Conservation (phyloP, 148 eudicot species). For the Rhododendron henanense region DNA sequence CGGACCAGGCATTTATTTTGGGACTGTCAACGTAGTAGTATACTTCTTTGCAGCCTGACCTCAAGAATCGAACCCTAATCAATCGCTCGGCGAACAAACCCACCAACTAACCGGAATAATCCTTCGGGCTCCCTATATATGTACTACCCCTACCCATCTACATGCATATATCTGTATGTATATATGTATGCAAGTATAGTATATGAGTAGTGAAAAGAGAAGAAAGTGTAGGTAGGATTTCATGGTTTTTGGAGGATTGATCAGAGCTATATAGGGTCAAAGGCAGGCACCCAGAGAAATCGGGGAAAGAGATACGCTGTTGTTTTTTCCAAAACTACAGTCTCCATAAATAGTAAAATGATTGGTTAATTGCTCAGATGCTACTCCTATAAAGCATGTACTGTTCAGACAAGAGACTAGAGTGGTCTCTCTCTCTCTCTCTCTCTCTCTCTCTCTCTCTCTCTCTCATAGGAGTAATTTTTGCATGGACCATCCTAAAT, state of each 20-base stretch:
- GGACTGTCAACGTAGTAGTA: too few species aligned
- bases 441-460: too few species aligned
- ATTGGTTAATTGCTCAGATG: neutral
- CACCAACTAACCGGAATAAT: too few species aligned
- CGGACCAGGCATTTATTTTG: too few species aligned
- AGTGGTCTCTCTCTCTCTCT: neutral
- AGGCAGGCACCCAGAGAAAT: neutral
- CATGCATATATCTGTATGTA: neutral
- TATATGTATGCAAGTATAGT: too few species aligned
- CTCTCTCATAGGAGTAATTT: too few species aligned
- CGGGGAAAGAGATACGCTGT: neutral
- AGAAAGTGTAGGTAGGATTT: neutral
- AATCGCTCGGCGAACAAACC: too few species aligned
- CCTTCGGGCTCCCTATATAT: too few species aligned
- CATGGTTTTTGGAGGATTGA: neutral
- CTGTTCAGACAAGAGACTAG: neutral
- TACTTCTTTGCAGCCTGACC: too few species aligned
- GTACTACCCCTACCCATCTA: neutral
- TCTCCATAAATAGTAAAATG: neutral
- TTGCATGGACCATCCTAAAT: neutral
- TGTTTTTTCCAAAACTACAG: neutral
- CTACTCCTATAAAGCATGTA: neutral
- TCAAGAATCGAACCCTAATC: too few species aligned
- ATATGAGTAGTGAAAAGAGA: neutral
- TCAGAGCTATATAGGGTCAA: neutral